phyloP scores from a whole-genome alignment of 495 filamentous ascomycete genomes.

The Aspergillus kassunensis region DNA sequence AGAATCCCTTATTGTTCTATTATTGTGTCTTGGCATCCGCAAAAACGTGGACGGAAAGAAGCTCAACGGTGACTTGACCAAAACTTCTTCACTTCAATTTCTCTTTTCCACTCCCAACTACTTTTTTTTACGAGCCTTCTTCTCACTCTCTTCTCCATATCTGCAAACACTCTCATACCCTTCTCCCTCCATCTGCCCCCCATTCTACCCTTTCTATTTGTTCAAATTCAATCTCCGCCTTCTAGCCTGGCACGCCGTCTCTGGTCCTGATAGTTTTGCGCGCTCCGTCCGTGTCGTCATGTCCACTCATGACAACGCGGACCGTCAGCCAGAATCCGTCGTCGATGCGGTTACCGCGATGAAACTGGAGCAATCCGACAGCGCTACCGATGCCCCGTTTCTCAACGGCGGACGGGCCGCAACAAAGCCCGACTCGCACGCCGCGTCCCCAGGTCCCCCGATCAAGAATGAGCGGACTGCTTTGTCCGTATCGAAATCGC shows the following conservation, averaged over 20 bases:
- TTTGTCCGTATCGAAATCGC: slow-evolving; percentile 16
- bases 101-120: slow-evolving; percentile 1
- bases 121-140: no score
- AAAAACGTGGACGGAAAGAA: slow-evolving; percentile 13
- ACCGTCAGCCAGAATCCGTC: slow-evolving; percentile 37
- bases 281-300: slow-evolving; percentile 44
- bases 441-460: slow-evolving; percentile 7
- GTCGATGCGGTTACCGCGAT: slow-evolving; percentile 35
- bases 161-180: no score
- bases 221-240: slow-evolving; percentile 2
- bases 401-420: slow-evolving; percentile 22
- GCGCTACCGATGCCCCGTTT: slow-evolving; percentile 12
- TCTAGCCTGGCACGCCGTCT: slow-evolving; percentile 10
- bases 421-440: slow-evolving; percentile 14
- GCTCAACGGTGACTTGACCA: slow-evolving; percentile 13
- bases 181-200: slow-evolving; percentile 2
- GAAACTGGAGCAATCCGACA: slow-evolving; percentile 31
- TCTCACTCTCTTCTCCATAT: slow-evolving; percentile 1
- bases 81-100: slow-evolving; percentile 11
- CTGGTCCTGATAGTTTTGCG: slow-evolving; percentile 19
- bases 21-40: slow-evolving; percentile 21
- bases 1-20: slow-evolving; percentile 11
- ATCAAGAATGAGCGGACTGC: slow-evolving; percentile 4
- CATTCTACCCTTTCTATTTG: slow-evolving; percentile 2
- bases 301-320: slow-evolving; percentile 45